Base-by-base conservation (phyloP, 2,329 filamentous ascomycete species). In the Cladosporium cucumerinum region DNA sequence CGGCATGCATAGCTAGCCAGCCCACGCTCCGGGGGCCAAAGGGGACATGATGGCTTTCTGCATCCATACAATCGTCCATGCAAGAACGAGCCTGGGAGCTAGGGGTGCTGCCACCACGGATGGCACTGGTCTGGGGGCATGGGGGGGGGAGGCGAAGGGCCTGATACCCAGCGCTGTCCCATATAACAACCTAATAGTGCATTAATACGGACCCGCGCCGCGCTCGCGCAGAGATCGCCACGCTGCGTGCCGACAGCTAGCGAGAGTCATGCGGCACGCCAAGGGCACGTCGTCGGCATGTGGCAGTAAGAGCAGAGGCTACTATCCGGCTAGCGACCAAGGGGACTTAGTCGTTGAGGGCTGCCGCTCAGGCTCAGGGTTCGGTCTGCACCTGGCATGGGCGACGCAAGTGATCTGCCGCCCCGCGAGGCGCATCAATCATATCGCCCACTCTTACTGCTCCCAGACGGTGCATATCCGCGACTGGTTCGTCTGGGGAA, bases 401-500 rank as follows among this genome's bases (percentile, higher is more conserved):
- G 39, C 39, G 39, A 46, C 39, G 39, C 39, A n/a, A 46, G 54
- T 21, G 34, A 32, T 21, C 54, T 57, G 54, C 54, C 21, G 54
- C 54, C 54, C 26, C 54, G 21, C 54, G 26, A 28, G 51, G 28
- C 51, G 51, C 51, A 55, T 55, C 51, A 32, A 28, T 32, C 25
- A 55, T 32, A 55, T 21, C 23, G 12, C 32, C 21, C 54, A 25
- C 34, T n/a, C n/a, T n/a, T 34, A 10, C 18, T 34, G 32, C 34
- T 34, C 26, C 48, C 48, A 51, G 6, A 51, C 48, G 23, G 23
- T 28, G 48, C 48, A 51, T 18, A 51, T 25, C 25, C 26, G 52
- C 54, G n/a, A 57, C 54, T 57, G 55, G 55, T 6, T 61, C 46
- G 59, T 61, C 59, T 61, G 59, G 59, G 59, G 60, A 62, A 62